These are phyloP conservation scores for Raddia distichophylla DNA, from an alignment of 176 grass and related monocot genomes.

Conservation along the genomic window DNA sequence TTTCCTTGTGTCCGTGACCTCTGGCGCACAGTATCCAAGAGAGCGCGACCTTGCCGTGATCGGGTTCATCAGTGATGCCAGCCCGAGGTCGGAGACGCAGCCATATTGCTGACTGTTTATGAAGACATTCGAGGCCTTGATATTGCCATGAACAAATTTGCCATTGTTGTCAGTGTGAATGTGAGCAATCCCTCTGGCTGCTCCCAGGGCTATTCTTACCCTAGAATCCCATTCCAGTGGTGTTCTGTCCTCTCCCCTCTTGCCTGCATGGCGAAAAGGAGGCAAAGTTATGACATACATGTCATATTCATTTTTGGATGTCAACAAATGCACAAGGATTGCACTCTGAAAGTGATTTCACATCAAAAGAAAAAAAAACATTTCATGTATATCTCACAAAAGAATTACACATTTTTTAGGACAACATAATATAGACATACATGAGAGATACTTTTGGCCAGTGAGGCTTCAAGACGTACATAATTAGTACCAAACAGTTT, in stretches of 20 bases:
- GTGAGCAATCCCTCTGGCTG: conserved; percentile 75
- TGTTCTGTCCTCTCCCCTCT: conserved; percentile 72
- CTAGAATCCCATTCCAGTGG: conserved; percentile 90
- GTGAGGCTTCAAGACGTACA: neutral
- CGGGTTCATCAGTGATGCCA: conserved; percentile 77
- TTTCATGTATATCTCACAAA: neutral
- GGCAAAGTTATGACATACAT: neutral
- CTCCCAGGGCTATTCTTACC: conserved; percentile 82
- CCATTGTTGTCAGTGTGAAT: conserved; percentile 85
- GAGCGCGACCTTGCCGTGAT: conserved; percentile 74
- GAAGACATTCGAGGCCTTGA: conserved; percentile 94
- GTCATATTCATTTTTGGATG: neutral
- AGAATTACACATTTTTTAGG: neutral
- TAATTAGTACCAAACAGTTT: neutral
- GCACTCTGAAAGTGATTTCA: conserved; percentile 1
- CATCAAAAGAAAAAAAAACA: neutral
- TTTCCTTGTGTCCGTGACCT: conserved; percentile 89
- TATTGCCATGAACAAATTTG: conserved; percentile 94
- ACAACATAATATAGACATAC: conserved; percentile 4
- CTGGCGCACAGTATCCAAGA: conserved; percentile 81
- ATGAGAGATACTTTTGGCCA: neutral
- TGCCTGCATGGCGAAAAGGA: conserved; percentile 46
- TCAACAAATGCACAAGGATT: neutral
- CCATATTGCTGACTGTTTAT: conserved; percentile 64
- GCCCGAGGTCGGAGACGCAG: conserved; percentile 70